Conservation (phyloP, 441 rosid species). For the California macrophylla region DNA sequence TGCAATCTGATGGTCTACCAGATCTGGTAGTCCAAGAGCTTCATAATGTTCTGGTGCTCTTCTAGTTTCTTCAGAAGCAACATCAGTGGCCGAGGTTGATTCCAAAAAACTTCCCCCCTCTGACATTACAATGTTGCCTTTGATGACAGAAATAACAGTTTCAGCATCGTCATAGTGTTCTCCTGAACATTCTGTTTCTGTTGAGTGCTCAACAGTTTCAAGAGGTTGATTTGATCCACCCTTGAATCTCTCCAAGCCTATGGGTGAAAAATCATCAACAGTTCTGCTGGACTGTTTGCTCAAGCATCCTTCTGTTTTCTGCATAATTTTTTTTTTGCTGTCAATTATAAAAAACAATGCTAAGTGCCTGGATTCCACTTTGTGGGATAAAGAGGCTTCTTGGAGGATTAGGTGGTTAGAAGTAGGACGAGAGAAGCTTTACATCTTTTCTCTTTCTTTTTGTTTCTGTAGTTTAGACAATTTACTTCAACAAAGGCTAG, state of each 20-base stretch:
- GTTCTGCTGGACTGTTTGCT: constrained; percentile 14
- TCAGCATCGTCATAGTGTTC: constrained; percentile 17
- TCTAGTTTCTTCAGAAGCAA: constrained; percentile 22
- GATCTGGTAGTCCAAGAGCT: constrained; percentile 16
- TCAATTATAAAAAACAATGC: background rate
- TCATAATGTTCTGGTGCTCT: constrained; percentile 17
- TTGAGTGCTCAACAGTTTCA: constrained; percentile 22
- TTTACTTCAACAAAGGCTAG: background rate
- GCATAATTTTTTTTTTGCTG: constrained; percentile 15
- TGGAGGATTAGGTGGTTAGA: background rate
- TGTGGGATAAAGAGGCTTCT: constrained; percentile 9
- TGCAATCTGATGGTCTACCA: constrained; percentile 18
- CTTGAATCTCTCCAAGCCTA: constrained; percentile 16
- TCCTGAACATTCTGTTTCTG: constrained; percentile 15
- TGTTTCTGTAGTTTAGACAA: background rate
- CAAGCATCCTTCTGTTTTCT: constrained; percentile 28
- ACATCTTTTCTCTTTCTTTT: background rate
- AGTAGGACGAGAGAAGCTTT: background rate
- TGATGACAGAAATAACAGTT: constrained; percentile 9
- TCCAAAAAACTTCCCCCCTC: constrained; percentile 32
- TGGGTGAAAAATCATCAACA: constrained; percentile 13
- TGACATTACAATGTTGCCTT: constrained; percentile 24
- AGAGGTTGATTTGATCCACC: constrained; percentile 20
- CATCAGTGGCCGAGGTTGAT: constrained; percentile 30
- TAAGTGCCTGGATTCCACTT: background rate